Percentiles rank a stretch among this genome's conserved stretches.
phyloP scores from a whole-genome alignment of 2,329 filamentous ascomycete species.

The Macrophomina tecta region DNA sequence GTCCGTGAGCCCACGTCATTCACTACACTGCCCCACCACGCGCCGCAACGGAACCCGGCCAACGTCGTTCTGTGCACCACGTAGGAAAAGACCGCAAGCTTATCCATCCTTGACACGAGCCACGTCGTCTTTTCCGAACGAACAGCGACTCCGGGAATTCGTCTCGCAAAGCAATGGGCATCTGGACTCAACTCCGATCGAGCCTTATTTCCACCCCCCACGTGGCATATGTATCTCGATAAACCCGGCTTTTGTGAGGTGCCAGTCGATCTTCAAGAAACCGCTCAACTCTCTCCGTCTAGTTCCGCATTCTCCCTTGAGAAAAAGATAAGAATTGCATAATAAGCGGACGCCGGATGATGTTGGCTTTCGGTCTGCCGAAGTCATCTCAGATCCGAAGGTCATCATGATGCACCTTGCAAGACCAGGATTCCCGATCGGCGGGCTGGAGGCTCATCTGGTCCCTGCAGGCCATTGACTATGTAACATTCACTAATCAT shows the following conservation, averaged over 20 bases:
- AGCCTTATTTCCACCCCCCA: background rate
- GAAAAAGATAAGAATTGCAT: conserved; percentile 7
- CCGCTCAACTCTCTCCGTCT: conserved; percentile 12
- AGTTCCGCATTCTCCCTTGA: background rate
- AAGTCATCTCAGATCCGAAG: background rate
- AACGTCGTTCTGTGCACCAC: background rate
- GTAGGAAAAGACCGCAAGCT: background rate
- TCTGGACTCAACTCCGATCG: background rate
- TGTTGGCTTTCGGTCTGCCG: background rate
- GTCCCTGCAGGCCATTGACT: conserved; percentile 7
- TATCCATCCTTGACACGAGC: background rate
- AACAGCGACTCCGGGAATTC: background rate
- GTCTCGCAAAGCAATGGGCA: background rate
- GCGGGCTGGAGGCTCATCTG: background rate
- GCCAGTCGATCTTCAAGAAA: background rate
- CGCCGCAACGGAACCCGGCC: background rate
- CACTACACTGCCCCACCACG: conserved; percentile 10
- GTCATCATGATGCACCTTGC: conserved; percentile 2
- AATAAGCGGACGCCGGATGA: background rate
- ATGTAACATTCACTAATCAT: background rate
- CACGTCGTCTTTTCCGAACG: background rate
- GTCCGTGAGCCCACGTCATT: background rate
- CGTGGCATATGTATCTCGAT: background rate
- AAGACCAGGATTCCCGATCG: conserved; percentile 8
- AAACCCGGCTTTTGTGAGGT: background rate